phyloP scores from a whole-genome alignment of 352 stramenopile species.

The Stramenopiles sp. region DNA sequence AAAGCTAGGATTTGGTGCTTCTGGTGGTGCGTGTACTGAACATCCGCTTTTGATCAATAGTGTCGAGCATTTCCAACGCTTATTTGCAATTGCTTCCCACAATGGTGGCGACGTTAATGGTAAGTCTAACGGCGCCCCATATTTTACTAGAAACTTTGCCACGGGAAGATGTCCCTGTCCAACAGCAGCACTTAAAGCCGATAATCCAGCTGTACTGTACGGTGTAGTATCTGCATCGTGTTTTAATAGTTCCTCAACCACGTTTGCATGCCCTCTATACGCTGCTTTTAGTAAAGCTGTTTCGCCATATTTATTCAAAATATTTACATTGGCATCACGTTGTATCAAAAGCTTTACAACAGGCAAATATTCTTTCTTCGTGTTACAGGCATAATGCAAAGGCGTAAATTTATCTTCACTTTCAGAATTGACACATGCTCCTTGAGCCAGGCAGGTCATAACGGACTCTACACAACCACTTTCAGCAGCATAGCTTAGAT shows the following conservation, averaged over 20 bases:
- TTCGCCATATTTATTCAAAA: slow-evolving; percentile 24
- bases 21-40: not conserved
- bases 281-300: slow-evolving; percentile 28
- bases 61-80: not conserved
- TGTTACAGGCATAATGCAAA: slow-evolving; percentile 25
- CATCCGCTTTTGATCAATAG: not conserved
- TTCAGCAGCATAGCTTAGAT: slow-evolving; percentile 13
- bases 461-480: slow-evolving; percentile 22
- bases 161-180: not conserved
- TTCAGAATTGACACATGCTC: slow-evolving; percentile 15
- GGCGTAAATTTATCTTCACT: slow-evolving; percentile 6
- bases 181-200: not conserved
- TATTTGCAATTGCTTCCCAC: not conserved
- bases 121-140: not conserved
- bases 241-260: slow-evolving; percentile 30
- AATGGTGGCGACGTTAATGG: not conserved
- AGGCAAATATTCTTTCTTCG: slow-evolving; percentile 28
- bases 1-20: not conserved
- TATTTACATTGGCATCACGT: slow-evolving; percentile 27
- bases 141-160: not conserved
- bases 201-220: not conserved
- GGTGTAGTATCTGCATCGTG: slow-evolving; percentile 24
- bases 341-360: slow-evolving; percentile 29
- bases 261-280: slow-evolving; percentile 27
- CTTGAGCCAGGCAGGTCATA: slow-evolving; percentile 13